Conservation (phyloP, 345 rosid species). For the Aegle marmelos region DNA sequence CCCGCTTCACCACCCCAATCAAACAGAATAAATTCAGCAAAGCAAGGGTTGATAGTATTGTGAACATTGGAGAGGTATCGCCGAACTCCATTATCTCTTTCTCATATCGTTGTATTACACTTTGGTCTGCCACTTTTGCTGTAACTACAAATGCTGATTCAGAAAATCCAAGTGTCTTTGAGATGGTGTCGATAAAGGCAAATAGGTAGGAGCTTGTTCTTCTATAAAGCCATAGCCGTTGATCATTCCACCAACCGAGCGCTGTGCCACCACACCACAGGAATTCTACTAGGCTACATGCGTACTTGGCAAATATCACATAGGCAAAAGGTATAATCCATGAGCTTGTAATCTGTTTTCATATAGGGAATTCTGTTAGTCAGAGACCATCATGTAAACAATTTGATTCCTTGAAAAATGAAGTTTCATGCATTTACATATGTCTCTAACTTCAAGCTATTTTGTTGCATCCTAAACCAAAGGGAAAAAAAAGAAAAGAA, state of each 20-base stretch:
- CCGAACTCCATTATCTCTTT: constrained; percentile 36
- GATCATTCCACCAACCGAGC: constrained; percentile 42
- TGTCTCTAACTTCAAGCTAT: too few relatives aligned
- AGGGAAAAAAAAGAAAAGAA: too few relatives aligned
- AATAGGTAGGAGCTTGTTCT: constrained; percentile 32
- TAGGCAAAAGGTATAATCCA: constrained; percentile 40
- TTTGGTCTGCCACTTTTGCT: constrained; percentile 20
- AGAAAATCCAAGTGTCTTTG: constrained; percentile 21
- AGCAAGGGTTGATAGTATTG: constrained; percentile 30
- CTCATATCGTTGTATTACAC: constrained; percentile 24
- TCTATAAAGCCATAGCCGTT: constrained; percentile 31
- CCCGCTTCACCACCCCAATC: neutral
- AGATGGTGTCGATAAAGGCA: constrained; percentile 23
- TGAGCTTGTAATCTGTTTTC: constrained; percentile 16
- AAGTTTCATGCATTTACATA: too few relatives aligned
- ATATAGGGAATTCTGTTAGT: too few relatives aligned
- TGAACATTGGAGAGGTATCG: constrained; percentile 23
- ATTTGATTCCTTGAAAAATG: neutral
- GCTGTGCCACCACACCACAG: constrained; percentile 22
- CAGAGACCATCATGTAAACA: neutral
- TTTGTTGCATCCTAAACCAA: too few relatives aligned
- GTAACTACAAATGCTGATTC: constrained; percentile 24
- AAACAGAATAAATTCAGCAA: constrained; percentile 14
- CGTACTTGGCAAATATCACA: constrained; percentile 22
- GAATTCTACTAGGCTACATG: constrained; percentile 23